Evolutionary conservation across 139 green algal genomes (phyloP).

Genomic region (Chlorella sp.): DNA sequence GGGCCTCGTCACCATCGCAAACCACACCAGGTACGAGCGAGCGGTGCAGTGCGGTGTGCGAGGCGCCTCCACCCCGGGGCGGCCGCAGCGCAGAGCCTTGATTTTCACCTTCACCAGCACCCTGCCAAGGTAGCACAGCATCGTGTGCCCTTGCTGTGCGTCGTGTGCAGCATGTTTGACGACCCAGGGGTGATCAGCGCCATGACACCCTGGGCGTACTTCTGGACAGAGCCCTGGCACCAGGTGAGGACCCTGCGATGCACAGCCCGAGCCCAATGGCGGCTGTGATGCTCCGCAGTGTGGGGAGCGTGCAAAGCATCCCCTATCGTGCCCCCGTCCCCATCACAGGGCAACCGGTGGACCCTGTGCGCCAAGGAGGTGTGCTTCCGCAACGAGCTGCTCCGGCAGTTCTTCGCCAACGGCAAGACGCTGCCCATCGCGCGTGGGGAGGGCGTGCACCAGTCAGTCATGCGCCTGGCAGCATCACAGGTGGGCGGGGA

Average conservation of each 20-base stretch:
- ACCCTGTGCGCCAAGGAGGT: conserved; percentile 78
- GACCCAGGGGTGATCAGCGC: conserved; percentile 70
- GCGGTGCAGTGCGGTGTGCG: too few species aligned
- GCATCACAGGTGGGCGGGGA: conserved; percentile 23
- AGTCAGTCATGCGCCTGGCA: conserved; percentile 58
- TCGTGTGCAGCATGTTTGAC: conserved; percentile 71
- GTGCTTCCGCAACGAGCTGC: conserved; percentile 71
- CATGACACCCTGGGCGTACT: conserved; percentile 66
- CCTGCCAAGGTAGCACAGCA: not conserved
- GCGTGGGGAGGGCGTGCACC: conserved; percentile 50
- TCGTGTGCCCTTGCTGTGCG: not conserved
- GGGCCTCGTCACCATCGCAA: conserved; percentile 1
- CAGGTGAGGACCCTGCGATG: conserved; percentile 1
- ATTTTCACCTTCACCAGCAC: not conserved
- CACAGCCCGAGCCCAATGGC: too few species aligned
- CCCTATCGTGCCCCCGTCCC: too few species aligned
- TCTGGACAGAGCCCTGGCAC: conserved; percentile 62
- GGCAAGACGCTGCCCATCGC: conserved; percentile 83
- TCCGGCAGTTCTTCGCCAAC: conserved; percentile 81
- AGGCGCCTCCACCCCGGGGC: too few species aligned
- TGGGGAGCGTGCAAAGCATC: too few species aligned
- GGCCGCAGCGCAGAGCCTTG: too few species aligned
- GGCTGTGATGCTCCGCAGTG: too few species aligned
- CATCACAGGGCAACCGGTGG: conserved; percentile 66
- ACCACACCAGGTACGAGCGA: not conserved